Percentiles rank a stretch among this genome's conserved stretches.
These are phyloP conservation scores for Diutina sp. DNA, from an alignment of 1,139 yeast species.

Conservation along the genomic window DNA sequence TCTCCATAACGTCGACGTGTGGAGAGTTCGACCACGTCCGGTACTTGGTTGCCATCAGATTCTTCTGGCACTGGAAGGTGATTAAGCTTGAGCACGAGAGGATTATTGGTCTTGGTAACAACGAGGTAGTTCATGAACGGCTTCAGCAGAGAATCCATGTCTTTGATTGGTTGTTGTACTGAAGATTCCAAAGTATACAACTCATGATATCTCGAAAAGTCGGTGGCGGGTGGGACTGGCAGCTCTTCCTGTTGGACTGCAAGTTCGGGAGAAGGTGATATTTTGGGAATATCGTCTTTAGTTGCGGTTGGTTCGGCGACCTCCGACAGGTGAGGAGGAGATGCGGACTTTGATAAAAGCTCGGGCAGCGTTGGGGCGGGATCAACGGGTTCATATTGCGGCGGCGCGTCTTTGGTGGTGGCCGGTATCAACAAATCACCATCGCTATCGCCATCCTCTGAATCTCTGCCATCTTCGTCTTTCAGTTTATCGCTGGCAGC, in stretches of 20 bases:
- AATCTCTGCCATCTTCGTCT: not conserved
- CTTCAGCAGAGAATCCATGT: slow-evolving; percentile 60
- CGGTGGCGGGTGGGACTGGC: not conserved
- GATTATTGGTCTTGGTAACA: slow-evolving; percentile 44
- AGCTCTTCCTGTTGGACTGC: not conserved
- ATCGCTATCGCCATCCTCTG: not conserved
- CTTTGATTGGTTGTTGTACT: slow-evolving; percentile 69
- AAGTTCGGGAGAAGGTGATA: not conserved
- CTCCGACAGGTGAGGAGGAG: not conserved
- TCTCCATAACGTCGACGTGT: slow-evolving; percentile 72
- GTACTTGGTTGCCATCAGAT: not conserved
- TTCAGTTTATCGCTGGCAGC: not conserved
- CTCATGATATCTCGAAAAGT: not conserved
- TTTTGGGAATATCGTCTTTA: not conserved
- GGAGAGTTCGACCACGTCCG: not conserved
- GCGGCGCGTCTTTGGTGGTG: not conserved
- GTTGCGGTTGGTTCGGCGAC: not conserved
- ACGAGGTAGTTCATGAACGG: slow-evolving; percentile 74
- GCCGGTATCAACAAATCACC: not conserved
- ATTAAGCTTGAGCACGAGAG: slow-evolving; percentile 24
- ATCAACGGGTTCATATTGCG: not conserved
- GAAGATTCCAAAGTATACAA: slow-evolving; percentile 17
- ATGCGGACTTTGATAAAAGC: not conserved
- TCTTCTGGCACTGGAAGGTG: not conserved
- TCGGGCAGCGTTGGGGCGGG: not conserved